Evolutionary conservation across 148 eudicot species (phyloP).

Genomic region (Rhododendron ferrugineum): DNA sequence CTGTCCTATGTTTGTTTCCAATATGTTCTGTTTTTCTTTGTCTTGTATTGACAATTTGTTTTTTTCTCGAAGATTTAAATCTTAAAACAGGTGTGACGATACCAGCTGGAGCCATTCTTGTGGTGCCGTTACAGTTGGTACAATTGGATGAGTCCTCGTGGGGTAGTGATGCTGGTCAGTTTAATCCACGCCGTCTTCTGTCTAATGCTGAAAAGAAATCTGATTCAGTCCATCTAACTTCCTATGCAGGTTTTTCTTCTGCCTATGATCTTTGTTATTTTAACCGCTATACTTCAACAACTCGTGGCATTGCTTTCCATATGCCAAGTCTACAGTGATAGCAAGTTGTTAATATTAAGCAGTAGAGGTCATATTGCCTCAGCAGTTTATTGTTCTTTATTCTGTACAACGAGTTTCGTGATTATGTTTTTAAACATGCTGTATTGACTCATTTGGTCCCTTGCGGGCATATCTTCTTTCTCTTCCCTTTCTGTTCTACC

Average conservation of each 20-base stretch:
- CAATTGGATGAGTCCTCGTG: slow-evolving; percentile 43
- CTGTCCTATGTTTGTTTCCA: background rate
- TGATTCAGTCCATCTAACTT: slow-evolving; percentile 6
- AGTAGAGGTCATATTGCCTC: background rate
- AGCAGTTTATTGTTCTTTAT: background rate
- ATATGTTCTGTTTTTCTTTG: background rate
- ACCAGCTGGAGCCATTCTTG: slow-evolving; percentile 52
- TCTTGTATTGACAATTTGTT: background rate
- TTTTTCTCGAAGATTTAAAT: slow-evolving; percentile 27
- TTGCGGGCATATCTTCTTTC: background rate
- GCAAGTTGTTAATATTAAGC: background rate
- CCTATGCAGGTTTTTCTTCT: slow-evolving; percentile 24
- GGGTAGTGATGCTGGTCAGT: slow-evolving; percentile 49
- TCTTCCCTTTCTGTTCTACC: background rate
- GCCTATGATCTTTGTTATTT: background rate
- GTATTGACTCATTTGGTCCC: background rate
- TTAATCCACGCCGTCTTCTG: slow-evolving; percentile 51
- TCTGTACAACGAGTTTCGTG: background rate
- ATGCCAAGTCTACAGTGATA: background rate
- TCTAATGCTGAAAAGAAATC: slow-evolving; percentile 27
- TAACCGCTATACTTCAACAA: background rate
- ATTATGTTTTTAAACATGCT: background rate
- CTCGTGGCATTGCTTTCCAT: background rate
- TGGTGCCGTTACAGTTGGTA: slow-evolving; percentile 47
- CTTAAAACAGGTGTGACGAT: slow-evolving; percentile 37